Evolutionary conservation across 768 basidiomycete genomes (phyloP).

Genomic region (Naganishia onofrii): DNA sequence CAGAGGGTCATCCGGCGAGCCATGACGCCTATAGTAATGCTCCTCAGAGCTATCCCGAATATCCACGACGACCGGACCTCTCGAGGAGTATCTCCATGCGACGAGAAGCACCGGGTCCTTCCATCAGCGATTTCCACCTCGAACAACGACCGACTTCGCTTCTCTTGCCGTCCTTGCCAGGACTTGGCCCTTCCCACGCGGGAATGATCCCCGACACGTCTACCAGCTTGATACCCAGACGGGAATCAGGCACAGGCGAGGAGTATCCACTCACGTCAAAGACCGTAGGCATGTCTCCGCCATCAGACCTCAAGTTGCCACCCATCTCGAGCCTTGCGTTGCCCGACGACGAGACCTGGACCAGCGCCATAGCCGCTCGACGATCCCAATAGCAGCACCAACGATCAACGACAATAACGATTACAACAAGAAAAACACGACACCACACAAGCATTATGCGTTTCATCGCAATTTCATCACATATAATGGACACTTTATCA

Average conservation of each 20-base stretch:
- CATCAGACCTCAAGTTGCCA: slow-evolving; percentile 11
- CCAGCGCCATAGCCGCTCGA: not conserved
- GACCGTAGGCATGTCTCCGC: not conserved
- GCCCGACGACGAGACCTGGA: not conserved
- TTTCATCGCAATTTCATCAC: not conserved
- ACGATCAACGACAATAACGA: too few species aligned
- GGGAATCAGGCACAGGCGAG: not conserved
- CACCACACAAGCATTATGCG: not conserved
- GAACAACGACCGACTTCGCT: not conserved
- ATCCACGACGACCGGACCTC: not conserved
- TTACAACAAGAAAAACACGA: not conserved
- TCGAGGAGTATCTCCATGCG: slow-evolving; percentile 7
- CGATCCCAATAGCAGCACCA: not conserved
- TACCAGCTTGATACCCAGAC: not conserved
- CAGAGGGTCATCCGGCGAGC: not conserved
- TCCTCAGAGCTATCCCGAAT: not conserved
- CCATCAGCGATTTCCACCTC: not conserved
- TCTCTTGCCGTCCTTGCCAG: slow-evolving; percentile 4
- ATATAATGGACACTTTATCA: not conserved
- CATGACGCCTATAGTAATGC: not conserved
- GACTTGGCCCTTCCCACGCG: not conserved
- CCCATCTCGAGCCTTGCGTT: slow-evolving; percentile 13
- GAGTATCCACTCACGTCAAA: not conserved
- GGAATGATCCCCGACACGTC: not conserved
- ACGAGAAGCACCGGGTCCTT: slow-evolving; percentile 15